A percentile compares a stretch with the other conserved stretches of the same genome.
Conservation (phyloP, 169 alveolate genomes). For the Theileria orientalis region DNA sequence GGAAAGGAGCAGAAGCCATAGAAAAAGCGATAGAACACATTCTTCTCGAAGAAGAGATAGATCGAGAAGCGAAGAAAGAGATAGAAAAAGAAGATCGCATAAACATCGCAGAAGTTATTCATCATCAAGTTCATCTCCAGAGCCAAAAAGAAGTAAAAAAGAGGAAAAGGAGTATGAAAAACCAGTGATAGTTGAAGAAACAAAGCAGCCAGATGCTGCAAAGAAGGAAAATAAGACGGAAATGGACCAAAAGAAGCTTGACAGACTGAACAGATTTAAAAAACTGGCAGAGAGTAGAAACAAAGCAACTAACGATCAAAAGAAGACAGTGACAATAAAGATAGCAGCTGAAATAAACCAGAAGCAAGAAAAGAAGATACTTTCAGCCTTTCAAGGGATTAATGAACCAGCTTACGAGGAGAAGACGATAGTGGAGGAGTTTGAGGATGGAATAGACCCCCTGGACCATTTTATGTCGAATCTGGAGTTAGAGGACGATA, state of each 20-base stretch:
- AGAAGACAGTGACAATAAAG: conserved; percentile 38
- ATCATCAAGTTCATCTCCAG: conserved; percentile 7
- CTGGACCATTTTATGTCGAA: conserved; percentile 48
- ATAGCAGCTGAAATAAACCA: not conserved
- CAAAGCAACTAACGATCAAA: not conserved
- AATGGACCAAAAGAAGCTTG: conserved; percentile 40
- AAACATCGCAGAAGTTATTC: conserved; percentile 7
- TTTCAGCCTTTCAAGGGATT: conserved; percentile 31
- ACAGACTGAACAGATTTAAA: conserved; percentile 57
- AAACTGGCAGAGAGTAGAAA: conserved; percentile 56
- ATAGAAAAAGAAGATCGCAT: conserved; percentile 11
- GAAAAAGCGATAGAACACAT: not conserved
- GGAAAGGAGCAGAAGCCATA: conserved; percentile 41
- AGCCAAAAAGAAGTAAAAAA: not conserved
- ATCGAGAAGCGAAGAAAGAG: conserved; percentile 27
- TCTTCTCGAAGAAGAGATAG: conserved; percentile 26
- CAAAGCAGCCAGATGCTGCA: not conserved
- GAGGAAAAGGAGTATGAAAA: not conserved
- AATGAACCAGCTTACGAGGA: conserved; percentile 21
- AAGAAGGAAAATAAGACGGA: not conserved
- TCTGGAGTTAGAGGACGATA: conserved; percentile 16
- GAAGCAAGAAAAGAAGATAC: conserved; percentile 21
- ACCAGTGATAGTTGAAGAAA: not conserved
- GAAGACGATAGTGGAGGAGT: not conserved
- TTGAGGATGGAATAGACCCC: conserved; percentile 40